A percentile compares a stretch with the other conserved stretches of the same genome.
Conservation (phyloP, 768 basidiomycete species). For the Lepiota brunneoincarnata region DNA sequence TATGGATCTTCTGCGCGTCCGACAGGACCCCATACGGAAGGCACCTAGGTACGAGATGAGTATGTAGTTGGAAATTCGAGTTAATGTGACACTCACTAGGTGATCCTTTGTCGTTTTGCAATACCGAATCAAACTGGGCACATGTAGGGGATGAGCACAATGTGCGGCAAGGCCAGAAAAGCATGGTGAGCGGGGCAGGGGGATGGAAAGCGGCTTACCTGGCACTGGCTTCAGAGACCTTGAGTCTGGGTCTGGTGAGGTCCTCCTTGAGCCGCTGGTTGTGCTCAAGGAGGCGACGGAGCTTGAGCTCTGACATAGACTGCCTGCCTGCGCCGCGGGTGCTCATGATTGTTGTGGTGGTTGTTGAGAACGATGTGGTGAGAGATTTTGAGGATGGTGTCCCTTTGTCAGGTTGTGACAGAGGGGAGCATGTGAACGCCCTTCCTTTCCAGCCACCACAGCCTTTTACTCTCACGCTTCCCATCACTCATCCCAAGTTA, state of each 20-base stretch:
- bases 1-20: constrained; percentile 92
- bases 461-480: constrained; percentile 5
- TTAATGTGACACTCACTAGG: constrained; percentile 28
- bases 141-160: constrained; percentile 11
- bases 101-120: constrained; percentile 94
- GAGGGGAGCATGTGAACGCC: constrained; percentile 1
- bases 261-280: constrained; percentile 91
- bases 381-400: constrained; percentile 13
- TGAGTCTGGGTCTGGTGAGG: constrained; percentile 81
- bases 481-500: background rate
- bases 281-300: constrained; percentile 90
- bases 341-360: constrained; percentile 42
- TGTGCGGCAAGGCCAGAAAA: background rate
- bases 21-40: constrained; percentile 97
- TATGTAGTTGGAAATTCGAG: background rate
- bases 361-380: constrained; percentile 11
- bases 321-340: constrained; percentile 64
- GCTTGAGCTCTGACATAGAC: constrained; percentile 98
- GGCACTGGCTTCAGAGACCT: constrained; percentile 89
- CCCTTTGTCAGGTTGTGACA: background rate
- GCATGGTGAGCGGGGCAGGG: constrained; percentile 7
- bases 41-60: constrained; percentile 55
- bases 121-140: constrained; percentile 81
- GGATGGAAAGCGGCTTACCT: constrained; percentile 52
- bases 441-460: constrained; percentile 11